phyloP scores from a whole-genome alignment of 1,284 basidiomycete species.

The Retiboletus fuscus region DNA sequence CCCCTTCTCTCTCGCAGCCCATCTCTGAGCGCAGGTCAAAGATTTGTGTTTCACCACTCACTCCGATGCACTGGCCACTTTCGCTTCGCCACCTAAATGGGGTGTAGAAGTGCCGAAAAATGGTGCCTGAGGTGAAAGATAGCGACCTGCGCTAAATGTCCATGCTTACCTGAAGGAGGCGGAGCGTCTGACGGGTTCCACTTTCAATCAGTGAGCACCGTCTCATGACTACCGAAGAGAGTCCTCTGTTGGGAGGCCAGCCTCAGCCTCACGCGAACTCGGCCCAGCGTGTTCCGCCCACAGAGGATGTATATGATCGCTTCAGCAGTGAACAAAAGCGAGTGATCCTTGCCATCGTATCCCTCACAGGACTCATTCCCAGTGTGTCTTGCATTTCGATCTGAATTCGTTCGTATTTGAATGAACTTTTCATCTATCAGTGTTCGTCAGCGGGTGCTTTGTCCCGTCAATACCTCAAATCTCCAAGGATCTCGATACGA shows the following conservation, averaged over 20 bases:
- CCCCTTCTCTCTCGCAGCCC: too few species aligned
- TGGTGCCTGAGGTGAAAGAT: too few species aligned
- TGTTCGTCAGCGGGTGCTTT: conserved; percentile 59
- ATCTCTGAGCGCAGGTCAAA: too few species aligned
- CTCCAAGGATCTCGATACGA: conserved; percentile 53
- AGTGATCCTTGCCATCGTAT: conserved; percentile 55
- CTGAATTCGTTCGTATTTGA: not conserved
- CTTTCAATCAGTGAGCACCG: too few species aligned
- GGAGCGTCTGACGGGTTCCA: too few species aligned
- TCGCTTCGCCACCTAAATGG: too few species aligned
- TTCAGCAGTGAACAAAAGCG: conserved; percentile 53
- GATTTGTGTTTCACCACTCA: too few species aligned
- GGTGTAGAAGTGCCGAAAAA: too few species aligned
- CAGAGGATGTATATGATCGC: conserved; percentile 53
- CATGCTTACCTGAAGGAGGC: too few species aligned
- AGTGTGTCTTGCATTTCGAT: conserved; percentile 29
- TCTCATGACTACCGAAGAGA: conserved; percentile 41
- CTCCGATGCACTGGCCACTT: too few species aligned
- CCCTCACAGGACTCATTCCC: conserved; percentile 46
- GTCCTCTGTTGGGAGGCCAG: conserved; percentile 34
- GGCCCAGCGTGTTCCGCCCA: not conserved
- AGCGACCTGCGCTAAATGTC: too few species aligned
- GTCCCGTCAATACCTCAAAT: conserved; percentile 62
- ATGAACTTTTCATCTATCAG: conserved; percentile 43
- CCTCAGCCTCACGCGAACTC: not conserved